phyloP scores from a whole-genome alignment of 371 early-diverging fungal genomes.

The Smittium mucronatum region DNA sequence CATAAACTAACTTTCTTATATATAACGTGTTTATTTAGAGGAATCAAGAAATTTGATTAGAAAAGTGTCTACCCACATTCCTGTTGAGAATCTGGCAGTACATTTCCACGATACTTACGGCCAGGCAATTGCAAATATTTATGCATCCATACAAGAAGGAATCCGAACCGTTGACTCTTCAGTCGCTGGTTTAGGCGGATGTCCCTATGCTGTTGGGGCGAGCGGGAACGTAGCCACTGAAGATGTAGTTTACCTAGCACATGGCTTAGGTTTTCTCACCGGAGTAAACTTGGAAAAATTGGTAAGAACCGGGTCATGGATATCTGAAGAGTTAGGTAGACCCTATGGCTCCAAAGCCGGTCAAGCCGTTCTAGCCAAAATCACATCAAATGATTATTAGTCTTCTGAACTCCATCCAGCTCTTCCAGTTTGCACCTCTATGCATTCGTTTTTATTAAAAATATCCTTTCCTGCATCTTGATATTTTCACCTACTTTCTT shows the following conservation, averaged over 20 bases:
- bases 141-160: constrained; percentile 62
- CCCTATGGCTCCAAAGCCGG: constrained; percentile 35
- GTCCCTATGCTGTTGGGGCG: constrained; percentile 93
- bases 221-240: constrained; percentile 95
- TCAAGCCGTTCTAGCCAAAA: constrained; percentile 20
- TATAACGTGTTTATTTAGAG: constrained; percentile 2
- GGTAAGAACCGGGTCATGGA: constrained; percentile 67
- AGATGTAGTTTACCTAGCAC: constrained; percentile 87
- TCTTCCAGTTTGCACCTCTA: no score
- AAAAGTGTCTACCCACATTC: constrained; percentile 54
- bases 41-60: constrained; percentile 54
- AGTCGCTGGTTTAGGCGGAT: constrained; percentile 90
- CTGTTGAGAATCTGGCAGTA: constrained; percentile 66
- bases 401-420: no score
- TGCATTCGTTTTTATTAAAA: no score
- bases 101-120: constrained; percentile 98
- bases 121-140: constrained; percentile 89
- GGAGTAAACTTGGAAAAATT: constrained; percentile 62
- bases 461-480: no score
- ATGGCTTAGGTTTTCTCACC: constrained; percentile 71
- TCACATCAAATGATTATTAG: not conserved
- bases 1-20: constrained; percentile 8
- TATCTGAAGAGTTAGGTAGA: constrained; percentile 58
- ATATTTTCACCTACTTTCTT: no score
- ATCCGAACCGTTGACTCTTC: constrained; percentile 85